Conservation (phyloP, 1,284 basidiomycete species). For the Takashimella tepidaria region DNA sequence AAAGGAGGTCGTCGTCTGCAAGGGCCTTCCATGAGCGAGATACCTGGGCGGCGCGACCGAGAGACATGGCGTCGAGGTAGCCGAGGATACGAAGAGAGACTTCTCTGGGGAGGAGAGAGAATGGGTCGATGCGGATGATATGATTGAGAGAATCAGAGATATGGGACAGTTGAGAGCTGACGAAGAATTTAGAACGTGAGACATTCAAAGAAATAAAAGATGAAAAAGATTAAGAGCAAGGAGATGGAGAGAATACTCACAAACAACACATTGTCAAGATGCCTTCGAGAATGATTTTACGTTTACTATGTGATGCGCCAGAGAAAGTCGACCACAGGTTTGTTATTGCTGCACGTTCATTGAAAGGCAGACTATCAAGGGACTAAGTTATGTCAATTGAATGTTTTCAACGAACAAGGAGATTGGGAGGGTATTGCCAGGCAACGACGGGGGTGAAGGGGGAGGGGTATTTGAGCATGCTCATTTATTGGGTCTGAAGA, state of each 20-base stretch:
- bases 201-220: too few relatives aligned
- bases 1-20: constrained; percentile 93
- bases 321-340: constrained; percentile 96
- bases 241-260: constrained; percentile 25
- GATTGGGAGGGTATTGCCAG: not conserved
- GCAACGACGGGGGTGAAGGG: too few relatives aligned
- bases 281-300: constrained; percentile 91
- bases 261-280: constrained; percentile 99
- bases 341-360: constrained; percentile 84
- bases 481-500: not conserved
- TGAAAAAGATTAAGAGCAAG: not conserved
- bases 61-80: constrained; percentile 89
- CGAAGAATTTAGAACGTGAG: not conserved
- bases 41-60: constrained; percentile 94
- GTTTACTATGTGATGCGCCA: constrained; percentile 80
- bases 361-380: constrained; percentile 81
- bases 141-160: constrained; percentile 85
- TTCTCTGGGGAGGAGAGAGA: constrained; percentile 84
- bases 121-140: constrained; percentile 93
- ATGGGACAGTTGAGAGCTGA: constrained; percentile 80
- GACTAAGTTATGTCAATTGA: constrained; percentile 58
- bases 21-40: constrained; percentile 77
- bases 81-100: constrained; percentile 83
- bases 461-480: too few relatives aligned
- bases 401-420: too few relatives aligned